These are phyloP conservation scores for Cenchrus purpureus DNA, from an alignment of 176 grass and related monocot genomes.

Conservation along the genomic window DNA sequence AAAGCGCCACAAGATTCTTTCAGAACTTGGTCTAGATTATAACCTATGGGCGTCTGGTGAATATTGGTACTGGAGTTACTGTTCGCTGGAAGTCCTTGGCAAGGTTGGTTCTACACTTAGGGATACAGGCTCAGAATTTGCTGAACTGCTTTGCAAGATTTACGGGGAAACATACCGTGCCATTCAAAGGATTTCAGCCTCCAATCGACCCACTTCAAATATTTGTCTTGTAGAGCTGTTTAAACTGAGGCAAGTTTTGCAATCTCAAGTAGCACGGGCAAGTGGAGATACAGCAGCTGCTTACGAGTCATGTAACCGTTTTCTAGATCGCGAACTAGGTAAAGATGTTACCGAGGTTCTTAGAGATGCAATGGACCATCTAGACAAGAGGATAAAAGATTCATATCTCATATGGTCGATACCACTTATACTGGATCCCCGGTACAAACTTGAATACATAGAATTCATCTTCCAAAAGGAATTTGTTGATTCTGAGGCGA, in stretches of 20 bases:
- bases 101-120: not conserved
- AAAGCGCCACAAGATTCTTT: no score
- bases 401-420: not conserved
- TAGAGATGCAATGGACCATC: fast-evolving
- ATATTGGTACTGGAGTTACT: not conserved
- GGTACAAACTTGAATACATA: not conserved
- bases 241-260: not conserved
- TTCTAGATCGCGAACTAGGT: no score
- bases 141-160: not conserved
- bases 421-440: conserved; percentile 21
- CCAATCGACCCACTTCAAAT: not conserved
- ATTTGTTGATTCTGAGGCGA: not conserved
- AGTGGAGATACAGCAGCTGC: no score
- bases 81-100: not conserved
- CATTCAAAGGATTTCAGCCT: not conserved
- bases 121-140: not conserved
- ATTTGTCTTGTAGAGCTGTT: not conserved
- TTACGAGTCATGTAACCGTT: no score
- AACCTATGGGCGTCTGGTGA: not conserved
- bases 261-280: not conserved
- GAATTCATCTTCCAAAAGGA: fast-evolving
- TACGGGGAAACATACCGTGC: not conserved
- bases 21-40: no score
- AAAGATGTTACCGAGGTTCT: not conserved
- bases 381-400: not conserved